A percentile compares a stretch with the other conserved stretches of the same genome.
These are phyloP conservation scores for Zygotorulaspora mrakii DNA, from an alignment of 1,139 yeast species.

Conservation along the genomic window DNA sequence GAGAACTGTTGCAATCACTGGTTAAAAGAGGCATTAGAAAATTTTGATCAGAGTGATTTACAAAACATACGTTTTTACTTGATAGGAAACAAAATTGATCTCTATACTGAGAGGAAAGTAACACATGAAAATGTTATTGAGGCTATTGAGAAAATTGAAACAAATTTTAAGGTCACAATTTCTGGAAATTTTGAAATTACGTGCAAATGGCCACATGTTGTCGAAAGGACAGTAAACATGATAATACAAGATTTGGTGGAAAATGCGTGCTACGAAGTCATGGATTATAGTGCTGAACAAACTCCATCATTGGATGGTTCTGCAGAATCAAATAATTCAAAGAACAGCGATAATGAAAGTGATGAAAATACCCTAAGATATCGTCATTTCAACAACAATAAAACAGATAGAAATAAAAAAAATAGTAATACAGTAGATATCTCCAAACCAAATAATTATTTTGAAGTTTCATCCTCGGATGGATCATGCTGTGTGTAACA, in stretches of 20 bases:
- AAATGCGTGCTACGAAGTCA: conserved; percentile 33
- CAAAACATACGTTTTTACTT: conserved; percentile 38
- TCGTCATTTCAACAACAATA: conserved; percentile 4
- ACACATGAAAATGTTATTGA: conserved; percentile 33
- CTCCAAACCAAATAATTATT: conserved; percentile 9
- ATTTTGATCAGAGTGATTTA: conserved; percentile 29
- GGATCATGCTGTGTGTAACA: conserved; percentile 19
- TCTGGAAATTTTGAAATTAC: conserved; percentile 37
- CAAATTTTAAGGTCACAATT: conserved; percentile 25
- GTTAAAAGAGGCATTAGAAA: conserved; percentile 41
- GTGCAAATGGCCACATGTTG: conserved; percentile 35
- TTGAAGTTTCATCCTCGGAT: conserved; percentile 10
- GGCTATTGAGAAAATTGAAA: conserved; percentile 25
- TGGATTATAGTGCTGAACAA: conserved; percentile 5
- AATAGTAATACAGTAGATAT: conserved; percentile 7
- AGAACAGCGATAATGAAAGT: conserved; percentile 8
- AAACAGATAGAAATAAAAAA: conserved; percentile 6
- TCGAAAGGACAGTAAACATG: conserved; percentile 30
- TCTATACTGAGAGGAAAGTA: conserved; percentile 32
- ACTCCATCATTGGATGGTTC: conserved; percentile 12
- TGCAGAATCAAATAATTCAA: conserved; percentile 2
- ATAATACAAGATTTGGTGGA: conserved; percentile 34
- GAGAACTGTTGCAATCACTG: conserved; percentile 47
- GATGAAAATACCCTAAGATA: conserved; percentile 4
- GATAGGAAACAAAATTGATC: conserved; percentile 44